Percentiles rank a stretch among this genome's conserved stretches.
Conservation (phyloP, 164 flowering plant species). For the Annona cherimola region DNA sequence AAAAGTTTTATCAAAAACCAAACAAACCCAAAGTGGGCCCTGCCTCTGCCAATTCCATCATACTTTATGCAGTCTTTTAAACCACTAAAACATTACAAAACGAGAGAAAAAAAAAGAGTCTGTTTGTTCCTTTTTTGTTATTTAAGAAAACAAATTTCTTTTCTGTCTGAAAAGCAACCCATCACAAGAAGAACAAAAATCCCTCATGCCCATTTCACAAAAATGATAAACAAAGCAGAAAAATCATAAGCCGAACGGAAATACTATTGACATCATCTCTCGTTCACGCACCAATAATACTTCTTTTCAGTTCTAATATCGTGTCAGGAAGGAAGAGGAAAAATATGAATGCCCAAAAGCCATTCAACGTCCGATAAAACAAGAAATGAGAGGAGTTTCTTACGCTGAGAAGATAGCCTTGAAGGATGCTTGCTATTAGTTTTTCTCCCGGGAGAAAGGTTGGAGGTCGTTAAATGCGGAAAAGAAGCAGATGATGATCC, state of each 20-base stretch:
- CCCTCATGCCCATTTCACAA: background rate
- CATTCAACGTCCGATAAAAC: background rate
- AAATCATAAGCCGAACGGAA: background rate
- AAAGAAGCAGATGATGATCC: constrained; percentile 9
- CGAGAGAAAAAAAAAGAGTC: too few species aligned
- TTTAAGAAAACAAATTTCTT: too few species aligned
- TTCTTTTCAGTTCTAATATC: background rate
- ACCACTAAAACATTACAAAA: too few species aligned
- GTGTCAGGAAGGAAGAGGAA: background rate
- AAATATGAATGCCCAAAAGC: constrained; percentile 14
- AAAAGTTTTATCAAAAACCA: too few species aligned
- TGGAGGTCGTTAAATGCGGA: constrained; percentile 6
- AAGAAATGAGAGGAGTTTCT: constrained; percentile 5
- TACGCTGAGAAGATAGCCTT: background rate
- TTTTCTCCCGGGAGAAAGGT: constrained; percentile 10
- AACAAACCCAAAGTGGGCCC: too few species aligned
- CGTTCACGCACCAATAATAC: background rate
- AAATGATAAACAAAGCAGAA: background rate
- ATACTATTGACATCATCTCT: background rate
- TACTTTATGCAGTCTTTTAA: too few species aligned
- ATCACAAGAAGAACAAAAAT: background rate
- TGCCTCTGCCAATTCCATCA: too few species aligned
- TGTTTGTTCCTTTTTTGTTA: too few species aligned
- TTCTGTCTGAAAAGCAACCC: too few species aligned
- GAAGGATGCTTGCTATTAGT: background rate